Percentiles rank a stretch among this genome's conserved stretches.
phyloP scores from a whole-genome alignment of 768 basidiomycete species.

The Lactifluus volemus region DNA sequence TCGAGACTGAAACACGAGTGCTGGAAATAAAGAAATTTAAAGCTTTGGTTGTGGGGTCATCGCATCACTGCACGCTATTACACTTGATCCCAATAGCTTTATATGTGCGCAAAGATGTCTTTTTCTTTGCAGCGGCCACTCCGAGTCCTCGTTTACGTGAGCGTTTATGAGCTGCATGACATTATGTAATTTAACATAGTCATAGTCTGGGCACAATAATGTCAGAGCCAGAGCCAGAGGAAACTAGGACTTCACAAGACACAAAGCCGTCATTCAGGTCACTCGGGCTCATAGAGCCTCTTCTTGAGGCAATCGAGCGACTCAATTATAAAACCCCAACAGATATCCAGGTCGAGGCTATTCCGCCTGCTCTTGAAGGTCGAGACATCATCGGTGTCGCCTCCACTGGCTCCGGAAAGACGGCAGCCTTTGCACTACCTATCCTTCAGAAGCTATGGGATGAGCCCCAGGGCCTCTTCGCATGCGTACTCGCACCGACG shows the following conservation, averaged over 20 bases:
- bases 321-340: slow-evolving; percentile 82
- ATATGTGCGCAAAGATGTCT: too few relatives aligned
- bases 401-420: slow-evolving; percentile 95
- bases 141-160: too few relatives aligned
- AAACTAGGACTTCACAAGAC: slow-evolving; percentile 17
- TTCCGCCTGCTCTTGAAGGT: slow-evolving; percentile 85
- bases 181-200: background rate
- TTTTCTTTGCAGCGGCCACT: too few relatives aligned
- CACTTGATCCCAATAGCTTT: too few relatives aligned
- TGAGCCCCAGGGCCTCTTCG: slow-evolving; percentile 88
- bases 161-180: too few relatives aligned
- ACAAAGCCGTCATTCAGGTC: slow-evolving; percentile 57
- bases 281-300: slow-evolving; percentile 82
- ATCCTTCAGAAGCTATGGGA: slow-evolving; percentile 97
- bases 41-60: too few relatives aligned
- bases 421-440: slow-evolving; percentile 92
- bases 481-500: slow-evolving; percentile 93
- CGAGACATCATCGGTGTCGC: slow-evolving; percentile 98
- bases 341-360: slow-evolving; percentile 76
- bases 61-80: too few relatives aligned
- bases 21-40: too few relatives aligned
- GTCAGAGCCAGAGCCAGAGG: background rate
- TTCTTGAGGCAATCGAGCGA: slow-evolving; percentile 76
- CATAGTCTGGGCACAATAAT: background rate
- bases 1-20: too few relatives aligned